Base-by-base conservation (phyloP, 768 basidiomycete genomes). In the Boletus reticulatus region DNA sequence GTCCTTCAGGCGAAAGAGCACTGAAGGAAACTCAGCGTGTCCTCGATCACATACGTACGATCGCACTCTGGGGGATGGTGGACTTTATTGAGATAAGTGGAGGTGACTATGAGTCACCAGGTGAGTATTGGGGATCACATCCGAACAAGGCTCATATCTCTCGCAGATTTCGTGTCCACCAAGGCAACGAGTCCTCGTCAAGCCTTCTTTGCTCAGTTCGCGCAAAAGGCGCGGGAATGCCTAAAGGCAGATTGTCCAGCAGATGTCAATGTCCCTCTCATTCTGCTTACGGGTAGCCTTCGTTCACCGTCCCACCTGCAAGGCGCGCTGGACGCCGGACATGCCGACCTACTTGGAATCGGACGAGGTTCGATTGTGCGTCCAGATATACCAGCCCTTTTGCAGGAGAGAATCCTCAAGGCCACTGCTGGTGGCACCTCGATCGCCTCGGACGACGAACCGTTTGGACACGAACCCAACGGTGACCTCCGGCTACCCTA, bases 51-150 rank as follows among this genome's bases (percentile, higher is more conserved):
- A 74, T 93, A 13, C 68, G 72, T 17, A 67, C 77, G 38, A 82
- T 94, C 29, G 81, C 86, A 0, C 66, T 69, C 38, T 91, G 90
- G 84, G 78, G 78, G 1, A 71, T 73, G 17, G 64, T 95, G 6
- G 93, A 96, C 68, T 88, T 93, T 64, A 83, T 96, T 48, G 93
- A 96, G 70, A 82, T 96, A 56, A 91, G 87, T 52, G 93, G 93
- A 2, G 93, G 93, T 0, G 85, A 87, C 66, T 96, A 95, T 61
- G 89, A 92, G 64, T 81, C 78, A 17, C 87, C 89, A 61, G 82
- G 92, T 87, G 61, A 17, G 77, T 62, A 12, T 0, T 3, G 27
- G 14, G 6, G 29, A 39, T 19, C 3, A 43, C 36, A 7, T 17
- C 48, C 13, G 24, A 6, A 14, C 22, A 12, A 27, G 24, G 12